These are phyloP conservation scores for Guadua angustifolia DNA, from an alignment of 176 grass and related monocot genomes.

Conservation along the genomic window DNA sequence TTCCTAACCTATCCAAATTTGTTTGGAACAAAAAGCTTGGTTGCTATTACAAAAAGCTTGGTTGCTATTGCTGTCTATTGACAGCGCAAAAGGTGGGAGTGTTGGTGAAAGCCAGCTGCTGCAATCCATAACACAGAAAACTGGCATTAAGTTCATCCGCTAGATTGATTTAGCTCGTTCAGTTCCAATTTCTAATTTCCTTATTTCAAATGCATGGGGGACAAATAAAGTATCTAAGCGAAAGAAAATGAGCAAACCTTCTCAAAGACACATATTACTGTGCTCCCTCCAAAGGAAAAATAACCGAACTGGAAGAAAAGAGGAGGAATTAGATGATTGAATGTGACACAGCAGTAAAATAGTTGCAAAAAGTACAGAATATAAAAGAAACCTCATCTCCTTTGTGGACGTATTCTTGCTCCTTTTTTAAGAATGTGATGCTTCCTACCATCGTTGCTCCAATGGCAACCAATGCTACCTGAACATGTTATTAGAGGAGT, in stretches of 20 bases:
- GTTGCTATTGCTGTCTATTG: background rate
- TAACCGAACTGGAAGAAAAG: slow-evolving; percentile 76
- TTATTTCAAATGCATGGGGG: background rate
- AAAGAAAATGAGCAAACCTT: slow-evolving; percentile 60
- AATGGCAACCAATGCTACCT: slow-evolving; percentile 98
- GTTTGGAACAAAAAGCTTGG: no score
- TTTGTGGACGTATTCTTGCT: slow-evolving; percentile 76
- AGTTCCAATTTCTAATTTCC: background rate
- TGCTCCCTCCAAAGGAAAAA: slow-evolving; percentile 98
- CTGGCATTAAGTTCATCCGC: background rate
- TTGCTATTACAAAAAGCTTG: no score
- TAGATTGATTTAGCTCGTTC: background rate
- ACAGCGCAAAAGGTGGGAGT: background rate
- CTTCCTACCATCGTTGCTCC: slow-evolving; percentile 99
- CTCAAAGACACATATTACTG: slow-evolving; percentile 93
- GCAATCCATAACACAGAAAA: background rate
- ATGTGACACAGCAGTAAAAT: slow-evolving; percentile 11
- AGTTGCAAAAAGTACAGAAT: background rate
- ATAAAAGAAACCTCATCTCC: slow-evolving; percentile 86
- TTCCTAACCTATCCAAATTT: no score
- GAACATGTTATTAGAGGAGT: slow-evolving; percentile 36
- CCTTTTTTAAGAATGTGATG: slow-evolving; percentile 71
- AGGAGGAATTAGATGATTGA: slow-evolving; percentile 22
- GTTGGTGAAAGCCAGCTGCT: background rate
- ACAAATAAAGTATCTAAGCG: background rate